phyloP scores from a whole-genome alignment of 148 eudicot species.

The Camellia japonica region DNA sequence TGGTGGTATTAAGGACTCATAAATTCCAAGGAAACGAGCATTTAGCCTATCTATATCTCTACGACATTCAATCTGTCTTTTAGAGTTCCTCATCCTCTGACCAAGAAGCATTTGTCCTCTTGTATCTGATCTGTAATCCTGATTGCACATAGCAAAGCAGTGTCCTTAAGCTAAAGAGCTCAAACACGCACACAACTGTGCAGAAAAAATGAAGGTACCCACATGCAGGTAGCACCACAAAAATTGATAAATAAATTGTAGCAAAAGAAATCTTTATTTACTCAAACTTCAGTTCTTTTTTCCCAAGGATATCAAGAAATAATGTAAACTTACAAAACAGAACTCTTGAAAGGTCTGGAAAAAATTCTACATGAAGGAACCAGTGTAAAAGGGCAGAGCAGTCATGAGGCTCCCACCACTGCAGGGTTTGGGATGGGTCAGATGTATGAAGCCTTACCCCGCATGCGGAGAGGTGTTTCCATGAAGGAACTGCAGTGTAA shows the following conservation, averaged over 20 bases:
- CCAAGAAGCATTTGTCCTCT: constrained; percentile 67
- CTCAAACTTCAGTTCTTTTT: not conserved
- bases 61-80: constrained; percentile 54
- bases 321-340: not conserved
- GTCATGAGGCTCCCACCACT: no score
- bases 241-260: not conserved
- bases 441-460: no score
- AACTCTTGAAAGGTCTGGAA: not conserved
- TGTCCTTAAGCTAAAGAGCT: constrained; percentile 12
- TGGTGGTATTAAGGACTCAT: constrained; percentile 68
- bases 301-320: not conserved
- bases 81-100: constrained; percentile 61
- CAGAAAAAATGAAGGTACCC: not conserved
- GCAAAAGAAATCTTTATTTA: not conserved
- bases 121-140: constrained; percentile 90
- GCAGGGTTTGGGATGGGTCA: no score
- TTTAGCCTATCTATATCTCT: constrained; percentile 56
- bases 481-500: not conserved
- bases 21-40: constrained; percentile 58
- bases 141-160: constrained; percentile 26
- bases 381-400: no score
- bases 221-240: not conserved
- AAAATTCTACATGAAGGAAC: not conserved
- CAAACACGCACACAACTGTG: not conserved
- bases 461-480: no score